Evolutionary conservation across 2,329 filamentous ascomycete species (phyloP).

Genomic region (Juglanconis oblonga): DNA sequence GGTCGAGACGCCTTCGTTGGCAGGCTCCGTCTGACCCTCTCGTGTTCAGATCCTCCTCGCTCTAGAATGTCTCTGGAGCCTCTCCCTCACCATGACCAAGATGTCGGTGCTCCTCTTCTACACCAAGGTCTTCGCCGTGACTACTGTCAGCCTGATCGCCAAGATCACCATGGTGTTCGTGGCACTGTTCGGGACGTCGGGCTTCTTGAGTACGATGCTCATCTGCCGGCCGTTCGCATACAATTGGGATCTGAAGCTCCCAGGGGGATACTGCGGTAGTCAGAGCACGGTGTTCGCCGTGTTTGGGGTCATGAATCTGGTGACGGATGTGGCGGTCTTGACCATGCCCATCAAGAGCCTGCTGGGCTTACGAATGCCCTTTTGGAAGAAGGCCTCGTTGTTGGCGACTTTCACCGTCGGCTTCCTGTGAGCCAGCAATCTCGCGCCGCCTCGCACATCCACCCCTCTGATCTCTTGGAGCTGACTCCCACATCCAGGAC

Average conservation of each 20-base stretch:
- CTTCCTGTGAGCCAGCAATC: conserved; percentile 26
- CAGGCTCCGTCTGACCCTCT: neutral
- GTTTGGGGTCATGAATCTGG: conserved; percentile 3
- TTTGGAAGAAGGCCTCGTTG: conserved; percentile 29
- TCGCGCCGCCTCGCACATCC: neutral
- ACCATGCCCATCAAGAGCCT: conserved; percentile 17
- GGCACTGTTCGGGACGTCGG: conserved; percentile 24
- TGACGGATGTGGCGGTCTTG: neutral
- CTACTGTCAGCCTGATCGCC: conserved; percentile 23
- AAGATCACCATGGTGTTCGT: conserved; percentile 24
- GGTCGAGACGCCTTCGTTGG: neutral
- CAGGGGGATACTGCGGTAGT: conserved; percentile 30
- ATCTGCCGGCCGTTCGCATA: conserved; percentile 35
- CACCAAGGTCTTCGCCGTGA: conserved; percentile 27
- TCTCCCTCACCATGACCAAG: conserved; percentile 28
- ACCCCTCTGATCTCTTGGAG: neutral
- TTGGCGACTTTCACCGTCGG: conserved; percentile 31
- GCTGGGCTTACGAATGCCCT: conserved; percentile 27
- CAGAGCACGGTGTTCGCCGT: conserved; percentile 14
- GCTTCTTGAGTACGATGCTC: conserved; percentile 28
- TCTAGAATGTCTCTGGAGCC: conserved; percentile 30
- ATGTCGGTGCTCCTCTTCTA: conserved; percentile 30
- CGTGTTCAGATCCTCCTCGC: conserved; percentile 8
- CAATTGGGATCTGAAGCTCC: conserved; percentile 32
- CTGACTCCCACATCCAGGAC: conserved; percentile 23